phyloP scores from a whole-genome alignment of 306 rosid species.

The Bauhinia variegata region DNA sequence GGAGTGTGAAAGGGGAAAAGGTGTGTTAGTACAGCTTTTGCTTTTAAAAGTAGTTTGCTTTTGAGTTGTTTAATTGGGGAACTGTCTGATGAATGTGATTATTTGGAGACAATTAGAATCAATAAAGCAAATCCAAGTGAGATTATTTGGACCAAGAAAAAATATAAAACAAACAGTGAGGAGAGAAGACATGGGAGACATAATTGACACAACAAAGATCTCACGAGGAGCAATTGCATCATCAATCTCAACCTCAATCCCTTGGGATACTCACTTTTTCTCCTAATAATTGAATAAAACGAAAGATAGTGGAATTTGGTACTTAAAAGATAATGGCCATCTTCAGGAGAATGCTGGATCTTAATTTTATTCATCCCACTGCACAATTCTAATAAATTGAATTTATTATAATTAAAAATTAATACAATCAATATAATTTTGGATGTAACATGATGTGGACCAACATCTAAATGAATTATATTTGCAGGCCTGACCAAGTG shows the following conservation, averaged over 20 bases:
- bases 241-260: slow-evolving; percentile 50
- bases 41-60: slow-evolving; percentile 68
- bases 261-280: slow-evolving; percentile 59
- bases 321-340: slow-evolving; percentile 41
- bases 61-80: slow-evolving; percentile 53
- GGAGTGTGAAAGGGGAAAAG: slow-evolving; percentile 27
- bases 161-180: slow-evolving; percentile 18
- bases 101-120: slow-evolving; percentile 65
- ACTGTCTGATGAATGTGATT: slow-evolving; percentile 48
- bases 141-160: slow-evolving; percentile 30
- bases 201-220: slow-evolving; percentile 57
- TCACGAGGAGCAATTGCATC: slow-evolving; percentile 51
- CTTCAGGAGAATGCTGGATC: slow-evolving; percentile 60
- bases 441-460: too few relatives aligned
- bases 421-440: too few relatives aligned
- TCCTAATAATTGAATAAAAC: slow-evolving; percentile 39
- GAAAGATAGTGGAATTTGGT: slow-evolving; percentile 43
- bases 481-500: too few relatives aligned
- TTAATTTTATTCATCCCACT: slow-evolving; percentile 30
- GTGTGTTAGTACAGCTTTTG: slow-evolving; percentile 40
- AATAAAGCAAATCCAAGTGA: slow-evolving; percentile 53
- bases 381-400: too few relatives aligned
- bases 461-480: slow-evolving; percentile 33
- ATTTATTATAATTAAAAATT: too few relatives aligned
- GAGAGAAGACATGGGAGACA: slow-evolving; percentile 24